Base-by-base conservation (phyloP, 768 basidiomycete genomes). In the Amanita thiersii region DNA sequence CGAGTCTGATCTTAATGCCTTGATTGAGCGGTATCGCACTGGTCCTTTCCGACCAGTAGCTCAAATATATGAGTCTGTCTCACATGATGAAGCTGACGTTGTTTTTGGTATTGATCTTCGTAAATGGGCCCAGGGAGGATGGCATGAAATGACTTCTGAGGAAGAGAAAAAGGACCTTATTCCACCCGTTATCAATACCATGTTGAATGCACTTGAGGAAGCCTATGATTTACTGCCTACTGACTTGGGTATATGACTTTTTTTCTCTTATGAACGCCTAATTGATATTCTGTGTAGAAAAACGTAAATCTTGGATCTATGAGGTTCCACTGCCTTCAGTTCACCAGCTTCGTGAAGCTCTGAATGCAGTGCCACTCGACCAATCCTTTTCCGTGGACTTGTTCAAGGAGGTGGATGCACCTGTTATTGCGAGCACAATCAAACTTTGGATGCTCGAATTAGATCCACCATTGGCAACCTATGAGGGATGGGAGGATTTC, bases 381-480 rank as follows among this genome's bases (percentile, higher is more conserved):
- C 66, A 70, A 41, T 58, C 81, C 15, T 75, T 86, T 48, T 64
- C 87, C 11, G 17, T 51, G 0, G 69, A 70, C 19, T 32, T 75
- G 15, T 54, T 75, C 14, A 68, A 69, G 19, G 79, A 79, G 48
- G 89, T 85, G 56, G 90, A 97, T 52, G 72, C 84, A 0, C 90
- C 93, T 11, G 79, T 94, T 14, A 73, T 94, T 21, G 92, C 93
- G 2, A 80, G 81, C 41, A 69, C 79, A 10, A 61, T 93, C 54
- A 97, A 93, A 62, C 64, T 98, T 10, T 97, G 90, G 87, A 56
- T 81, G 17, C 68, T 96, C n/a, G 93, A 98, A 58, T 73, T 98
- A 19, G 80, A 90, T 54, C 87, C 89, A 5, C 91, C 94, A 19
- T 58, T 96, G 8, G 73, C 78, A 12, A 64, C 86, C 35, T 94